Evolutionary conservation across 2,329 filamentous ascomycete genomes (phyloP).

Genomic region (Fusarium penzigii): DNA sequence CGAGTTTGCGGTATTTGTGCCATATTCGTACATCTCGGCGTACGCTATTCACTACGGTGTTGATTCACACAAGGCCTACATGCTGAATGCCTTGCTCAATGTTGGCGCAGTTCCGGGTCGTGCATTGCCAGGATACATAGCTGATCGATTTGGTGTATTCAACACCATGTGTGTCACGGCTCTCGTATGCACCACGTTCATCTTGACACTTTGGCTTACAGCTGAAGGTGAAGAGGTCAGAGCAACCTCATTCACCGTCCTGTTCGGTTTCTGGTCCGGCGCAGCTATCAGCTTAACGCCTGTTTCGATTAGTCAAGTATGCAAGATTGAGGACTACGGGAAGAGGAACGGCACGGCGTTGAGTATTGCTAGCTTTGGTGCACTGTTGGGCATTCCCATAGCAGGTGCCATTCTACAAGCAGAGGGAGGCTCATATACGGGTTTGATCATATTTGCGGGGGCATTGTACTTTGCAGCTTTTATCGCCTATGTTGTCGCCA

Average conservation of each 20-base stretch:
- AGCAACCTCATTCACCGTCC: constrained; percentile 59
- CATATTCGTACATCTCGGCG: constrained; percentile 67
- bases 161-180: constrained; percentile 67
- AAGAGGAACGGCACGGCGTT: constrained; percentile 70
- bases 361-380: constrained; percentile 64
- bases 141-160: constrained; percentile 69
- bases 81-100: constrained; percentile 70
- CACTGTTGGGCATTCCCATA: constrained; percentile 58
- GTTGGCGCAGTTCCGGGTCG: constrained; percentile 68
- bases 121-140: constrained; percentile 61
- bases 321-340: constrained; percentile 68
- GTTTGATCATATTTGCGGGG: constrained; percentile 11
- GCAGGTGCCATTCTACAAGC: constrained; percentile 43
- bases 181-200: constrained; percentile 40
- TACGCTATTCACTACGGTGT: constrained; percentile 56
- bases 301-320: constrained; percentile 71
- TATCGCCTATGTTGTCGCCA: constrained; percentile 2
- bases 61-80: constrained; percentile 58
- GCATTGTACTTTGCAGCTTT: constrained; percentile 8
- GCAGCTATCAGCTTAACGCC: constrained; percentile 70
- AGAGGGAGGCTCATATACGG: constrained; percentile 3
- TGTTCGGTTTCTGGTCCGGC: constrained; percentile 73
- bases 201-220: constrained; percentile 65
- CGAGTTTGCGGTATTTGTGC: constrained; percentile 64
- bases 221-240: constrained; percentile 40